phyloP scores from a whole-genome alignment of 2,329 filamentous ascomycete species.

The Pseudocercospora macadamiae region DNA sequence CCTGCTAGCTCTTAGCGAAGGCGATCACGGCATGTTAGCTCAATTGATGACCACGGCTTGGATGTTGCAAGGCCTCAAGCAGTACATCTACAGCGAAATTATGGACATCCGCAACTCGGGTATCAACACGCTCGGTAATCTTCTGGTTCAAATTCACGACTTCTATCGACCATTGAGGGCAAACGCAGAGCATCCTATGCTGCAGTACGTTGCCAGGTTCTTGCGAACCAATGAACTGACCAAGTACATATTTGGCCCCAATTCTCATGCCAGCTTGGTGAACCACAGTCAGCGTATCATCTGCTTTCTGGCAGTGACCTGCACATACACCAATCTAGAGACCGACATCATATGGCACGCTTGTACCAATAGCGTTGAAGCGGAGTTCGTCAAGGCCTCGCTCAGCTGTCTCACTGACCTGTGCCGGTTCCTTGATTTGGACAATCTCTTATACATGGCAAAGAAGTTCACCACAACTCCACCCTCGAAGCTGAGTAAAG shows the following conservation, averaged over 20 bases:
- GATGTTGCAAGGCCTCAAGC: slow-evolving; percentile 70
- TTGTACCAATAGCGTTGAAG: slow-evolving; percentile 78
- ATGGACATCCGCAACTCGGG: slow-evolving; percentile 88
- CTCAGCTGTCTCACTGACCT: slow-evolving; percentile 65
- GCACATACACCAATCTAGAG: slow-evolving; percentile 70
- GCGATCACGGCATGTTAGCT: slow-evolving; percentile 25
- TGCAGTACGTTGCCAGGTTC: slow-evolving; percentile 70
- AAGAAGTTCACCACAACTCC: slow-evolving; percentile 64
- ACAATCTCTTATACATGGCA: slow-evolving; percentile 66
- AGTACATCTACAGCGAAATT: slow-evolving; percentile 77
- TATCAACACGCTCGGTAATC: slow-evolving; percentile 71
- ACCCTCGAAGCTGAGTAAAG: slow-evolving; percentile 28
- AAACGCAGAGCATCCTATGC: slow-evolving; percentile 52
- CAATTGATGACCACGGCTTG: slow-evolving; percentile 65
- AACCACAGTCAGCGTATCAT: slow-evolving; percentile 79
- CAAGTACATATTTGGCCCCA: slow-evolving; percentile 84
- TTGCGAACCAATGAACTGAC: slow-evolving; percentile 72
- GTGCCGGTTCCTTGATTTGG: slow-evolving; percentile 47
- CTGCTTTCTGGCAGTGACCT: slow-evolving; percentile 81
- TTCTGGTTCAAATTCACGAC: slow-evolving; percentile 70
- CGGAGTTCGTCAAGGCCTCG: slow-evolving; percentile 79
- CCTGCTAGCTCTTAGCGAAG: slow-evolving; percentile 22
- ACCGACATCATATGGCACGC: slow-evolving; percentile 84
- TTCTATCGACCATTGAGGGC: slow-evolving; percentile 34
- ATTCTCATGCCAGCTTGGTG: slow-evolving; percentile 90